Conservation (phyloP, 441 rosid species). For the Hura crepitans region DNA sequence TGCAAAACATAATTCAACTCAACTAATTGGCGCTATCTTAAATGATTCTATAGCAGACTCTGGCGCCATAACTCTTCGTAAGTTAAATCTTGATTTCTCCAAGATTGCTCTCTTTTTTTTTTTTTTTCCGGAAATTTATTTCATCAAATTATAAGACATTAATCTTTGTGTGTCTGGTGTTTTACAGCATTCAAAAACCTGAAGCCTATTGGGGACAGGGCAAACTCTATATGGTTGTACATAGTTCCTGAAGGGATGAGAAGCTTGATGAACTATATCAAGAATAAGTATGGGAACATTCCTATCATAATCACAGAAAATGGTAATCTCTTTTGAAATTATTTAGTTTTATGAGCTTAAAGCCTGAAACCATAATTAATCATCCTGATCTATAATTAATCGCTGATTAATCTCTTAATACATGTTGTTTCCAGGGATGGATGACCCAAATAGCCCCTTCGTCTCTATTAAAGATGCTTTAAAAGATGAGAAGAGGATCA, state of each 20-base stretch:
- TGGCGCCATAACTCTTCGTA: slow-evolving; percentile 70
- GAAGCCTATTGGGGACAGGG: slow-evolving; percentile 68
- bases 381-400: not conserved
- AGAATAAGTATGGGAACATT: slow-evolving; percentile 71
- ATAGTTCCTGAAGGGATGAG: slow-evolving; percentile 88
- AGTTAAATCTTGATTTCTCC: slow-evolving; percentile 19
- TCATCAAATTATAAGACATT: not conserved
- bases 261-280: slow-evolving; percentile 87
- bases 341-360: not conserved
- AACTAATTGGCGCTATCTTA: slow-evolving; percentile 34
- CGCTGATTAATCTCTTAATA: not conserved
- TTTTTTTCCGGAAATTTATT: too few relatives aligned
- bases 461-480: slow-evolving; percentile 52
- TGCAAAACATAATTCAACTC: slow-evolving; percentile 38
- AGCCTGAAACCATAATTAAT: not conserved
- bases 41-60: slow-evolving; percentile 68
- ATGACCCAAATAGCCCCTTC: slow-evolving; percentile 49
- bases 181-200: slow-evolving; percentile 55
- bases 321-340: slow-evolving; percentile 36
- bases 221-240: slow-evolving; percentile 88
- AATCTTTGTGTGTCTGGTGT: not conserved
- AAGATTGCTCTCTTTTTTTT: too few relatives aligned
- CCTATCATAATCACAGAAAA: slow-evolving; percentile 79
- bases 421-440: slow-evolving; percentile 61
- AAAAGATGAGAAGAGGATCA: slow-evolving; percentile 77